Evolutionary conservation across 163 green algal species (phyloP).

Genomic region (Scenedesmus sp.): DNA sequence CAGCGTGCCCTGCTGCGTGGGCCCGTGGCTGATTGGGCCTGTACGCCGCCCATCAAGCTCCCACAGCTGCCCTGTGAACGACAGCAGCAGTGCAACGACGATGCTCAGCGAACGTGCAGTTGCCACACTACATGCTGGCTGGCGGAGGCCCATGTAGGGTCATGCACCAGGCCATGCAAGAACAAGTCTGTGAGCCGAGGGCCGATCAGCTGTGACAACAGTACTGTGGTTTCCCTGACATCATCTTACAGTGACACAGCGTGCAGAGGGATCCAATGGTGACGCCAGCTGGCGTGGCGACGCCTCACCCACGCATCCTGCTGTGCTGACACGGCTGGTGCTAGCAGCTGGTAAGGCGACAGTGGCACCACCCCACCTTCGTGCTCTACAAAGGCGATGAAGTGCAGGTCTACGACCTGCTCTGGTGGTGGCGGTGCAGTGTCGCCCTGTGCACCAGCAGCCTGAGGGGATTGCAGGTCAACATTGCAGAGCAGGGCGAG

Average conservation of each 20-base stretch:
- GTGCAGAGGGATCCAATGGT: background rate
- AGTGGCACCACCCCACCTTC: slow-evolving; percentile 60
- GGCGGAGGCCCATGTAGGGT: background rate
- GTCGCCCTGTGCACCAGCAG: slow-evolving; percentile 77
- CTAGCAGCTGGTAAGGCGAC: background rate
- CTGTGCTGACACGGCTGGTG: background rate
- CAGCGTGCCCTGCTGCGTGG: slow-evolving; percentile 69
- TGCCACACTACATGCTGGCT: too few relatives aligned
- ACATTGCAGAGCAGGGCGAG: background rate
- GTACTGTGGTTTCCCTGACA: too few relatives aligned
- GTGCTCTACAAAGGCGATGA: slow-evolving; percentile 84
- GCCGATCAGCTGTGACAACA: too few relatives aligned
- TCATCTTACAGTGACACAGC: too few relatives aligned
- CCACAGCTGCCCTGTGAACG: slow-evolving; percentile 72
- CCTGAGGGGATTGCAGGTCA: slow-evolving; percentile 57
- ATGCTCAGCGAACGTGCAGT: background rate
- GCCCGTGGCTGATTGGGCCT: slow-evolving; percentile 84
- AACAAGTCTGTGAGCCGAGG: too few relatives aligned
- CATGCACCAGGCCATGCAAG: too few relatives aligned
- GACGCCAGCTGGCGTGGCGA: background rate
- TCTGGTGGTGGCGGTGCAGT: slow-evolving; percentile 80
- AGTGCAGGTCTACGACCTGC: slow-evolving; percentile 85
- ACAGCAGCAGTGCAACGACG: background rate
- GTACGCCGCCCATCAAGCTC: slow-evolving; percentile 89
- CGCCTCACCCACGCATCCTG: background rate